A percentile compares a stretch with the other conserved stretches of the same genome.
phyloP scores from a whole-genome alignment of 306 rosid genomes.

The Cyclanthera cordifolia region DNA sequence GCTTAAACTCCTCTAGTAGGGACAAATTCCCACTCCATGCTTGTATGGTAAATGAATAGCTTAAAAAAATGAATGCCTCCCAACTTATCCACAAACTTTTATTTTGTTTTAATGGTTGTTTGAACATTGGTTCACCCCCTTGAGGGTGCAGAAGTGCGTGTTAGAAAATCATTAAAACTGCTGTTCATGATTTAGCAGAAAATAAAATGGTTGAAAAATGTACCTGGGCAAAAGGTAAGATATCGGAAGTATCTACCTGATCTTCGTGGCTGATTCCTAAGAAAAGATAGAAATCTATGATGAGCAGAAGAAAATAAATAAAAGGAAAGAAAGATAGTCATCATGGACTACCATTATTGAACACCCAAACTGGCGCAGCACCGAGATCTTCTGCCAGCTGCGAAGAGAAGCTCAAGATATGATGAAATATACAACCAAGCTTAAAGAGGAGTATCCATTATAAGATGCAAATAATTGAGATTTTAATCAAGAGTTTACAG shows the following conservation, averaged over 20 bases:
- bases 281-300: conserved; percentile 10
- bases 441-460: neutral
- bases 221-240: conserved; percentile 67
- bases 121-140: neutral
- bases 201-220: neutral
- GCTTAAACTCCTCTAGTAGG: neutral
- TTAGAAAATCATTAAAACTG: neutral
- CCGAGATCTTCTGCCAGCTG: conserved; percentile 89
- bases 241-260: conserved; percentile 40
- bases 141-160: neutral
- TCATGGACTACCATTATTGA: conserved; percentile 96
- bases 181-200: neutral
- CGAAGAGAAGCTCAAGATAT: neutral
- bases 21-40: neutral
- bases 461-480: neutral
- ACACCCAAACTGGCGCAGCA: conserved; percentile 75
- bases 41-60: neutral
- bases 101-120: no score
- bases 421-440: neutral
- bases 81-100: neutral
- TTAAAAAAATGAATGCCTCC: neutral
- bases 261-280: conserved; percentile 81
- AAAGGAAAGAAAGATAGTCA: conserved; percentile 4
- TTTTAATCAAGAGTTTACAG: neutral
- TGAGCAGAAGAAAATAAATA: conserved; percentile 15